Conservation (phyloP, 2,329 filamentous ascomycete genomes). For the Colletotrichum siamense region DNA sequence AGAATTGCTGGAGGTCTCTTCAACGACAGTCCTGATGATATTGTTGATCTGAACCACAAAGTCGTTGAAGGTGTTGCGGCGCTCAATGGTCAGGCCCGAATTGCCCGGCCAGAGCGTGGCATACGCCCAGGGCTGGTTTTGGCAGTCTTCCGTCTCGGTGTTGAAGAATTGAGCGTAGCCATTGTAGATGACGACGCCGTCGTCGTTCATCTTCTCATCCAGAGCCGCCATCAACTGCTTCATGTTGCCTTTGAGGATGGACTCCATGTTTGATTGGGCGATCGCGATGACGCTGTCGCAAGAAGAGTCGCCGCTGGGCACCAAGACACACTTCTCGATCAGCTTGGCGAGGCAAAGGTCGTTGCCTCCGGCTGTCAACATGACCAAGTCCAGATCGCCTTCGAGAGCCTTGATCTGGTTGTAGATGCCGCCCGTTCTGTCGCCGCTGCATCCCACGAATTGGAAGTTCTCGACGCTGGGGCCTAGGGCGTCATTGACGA, state of each 20-base stretch:
- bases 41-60: constrained; percentile 32
- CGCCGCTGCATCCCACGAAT: constrained; percentile 32
- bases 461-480: constrained; percentile 30
- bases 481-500: constrained; percentile 30
- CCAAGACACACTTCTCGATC: constrained; percentile 24
- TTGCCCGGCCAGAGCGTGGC: not conserved
- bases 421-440: constrained; percentile 29
- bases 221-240: constrained; percentile 26
- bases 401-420: constrained; percentile 30
- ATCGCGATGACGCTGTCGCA: constrained; percentile 27
- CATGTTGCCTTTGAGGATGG: constrained; percentile 33
- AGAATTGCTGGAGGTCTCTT: constrained; percentile 20
- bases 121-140: constrained; percentile 3
- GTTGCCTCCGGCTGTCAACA: constrained; percentile 42
- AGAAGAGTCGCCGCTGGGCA: constrained; percentile 17
- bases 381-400: constrained; percentile 35
- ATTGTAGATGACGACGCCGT: constrained; percentile 33
- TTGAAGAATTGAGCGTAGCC: constrained; percentile 39
- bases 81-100: constrained; percentile 25
- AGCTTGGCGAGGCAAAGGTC: constrained; percentile 34
- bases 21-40: constrained; percentile 30
- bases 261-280: constrained; percentile 30
- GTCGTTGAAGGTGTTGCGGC: constrained; percentile 34
- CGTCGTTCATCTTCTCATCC: constrained; percentile 31
- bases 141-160: constrained; percentile 25